These are phyloP conservation scores for Trichophyton rubrum DNA, from an alignment of 2,329 filamentous ascomycete genomes.

Conservation along the genomic window DNA sequence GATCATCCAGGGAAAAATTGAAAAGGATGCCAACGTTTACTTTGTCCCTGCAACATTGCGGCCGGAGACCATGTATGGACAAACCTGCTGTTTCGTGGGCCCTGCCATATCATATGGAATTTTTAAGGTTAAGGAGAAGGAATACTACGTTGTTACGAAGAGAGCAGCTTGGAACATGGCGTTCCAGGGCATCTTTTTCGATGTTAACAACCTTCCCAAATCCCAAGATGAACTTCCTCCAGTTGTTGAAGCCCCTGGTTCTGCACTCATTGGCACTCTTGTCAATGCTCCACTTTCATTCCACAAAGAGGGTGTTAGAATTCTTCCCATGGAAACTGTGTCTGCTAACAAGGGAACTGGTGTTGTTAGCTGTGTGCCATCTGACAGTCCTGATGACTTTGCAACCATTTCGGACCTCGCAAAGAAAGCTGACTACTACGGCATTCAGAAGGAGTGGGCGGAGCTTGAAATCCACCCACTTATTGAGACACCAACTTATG, in stretches of 20 bases:
- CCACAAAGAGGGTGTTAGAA: slow-evolving; percentile 69
- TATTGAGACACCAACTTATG: slow-evolving; percentile 77
- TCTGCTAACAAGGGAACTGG: slow-evolving; percentile 90
- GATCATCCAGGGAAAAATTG: slow-evolving; percentile 62
- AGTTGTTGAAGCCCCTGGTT: slow-evolving; percentile 61
- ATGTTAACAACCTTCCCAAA: slow-evolving; percentile 33
- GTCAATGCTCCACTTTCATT: slow-evolving; percentile 80
- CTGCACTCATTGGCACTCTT: slow-evolving; percentile 65
- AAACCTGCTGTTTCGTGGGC: slow-evolving; percentile 89
- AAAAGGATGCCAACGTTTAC: slow-evolving; percentile 66
- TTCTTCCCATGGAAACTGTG: slow-evolving; percentile 90
- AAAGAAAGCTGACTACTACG: slow-evolving; percentile 94
- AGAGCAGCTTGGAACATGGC: slow-evolving; percentile 88
- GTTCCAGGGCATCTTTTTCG: slow-evolving; percentile 73
- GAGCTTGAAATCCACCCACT: slow-evolving; percentile 81
- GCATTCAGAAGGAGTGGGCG: slow-evolving; percentile 93
- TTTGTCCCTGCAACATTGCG: slow-evolving; percentile 85
- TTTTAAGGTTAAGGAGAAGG: slow-evolving; percentile 63
- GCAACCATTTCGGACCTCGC: slow-evolving; percentile 75
- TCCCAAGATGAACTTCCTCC: slow-evolving; percentile 62
- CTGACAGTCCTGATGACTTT: slow-evolving; percentile 90
- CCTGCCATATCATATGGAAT: slow-evolving; percentile 74
- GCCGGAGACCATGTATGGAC: slow-evolving; percentile 98
- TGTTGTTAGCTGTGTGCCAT: slow-evolving; percentile 90
- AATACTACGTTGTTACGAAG: slow-evolving; percentile 75